Evolutionary conservation across 1,284 basidiomycete species (phyloP).

Genomic region (Fistulina hepatica): DNA sequence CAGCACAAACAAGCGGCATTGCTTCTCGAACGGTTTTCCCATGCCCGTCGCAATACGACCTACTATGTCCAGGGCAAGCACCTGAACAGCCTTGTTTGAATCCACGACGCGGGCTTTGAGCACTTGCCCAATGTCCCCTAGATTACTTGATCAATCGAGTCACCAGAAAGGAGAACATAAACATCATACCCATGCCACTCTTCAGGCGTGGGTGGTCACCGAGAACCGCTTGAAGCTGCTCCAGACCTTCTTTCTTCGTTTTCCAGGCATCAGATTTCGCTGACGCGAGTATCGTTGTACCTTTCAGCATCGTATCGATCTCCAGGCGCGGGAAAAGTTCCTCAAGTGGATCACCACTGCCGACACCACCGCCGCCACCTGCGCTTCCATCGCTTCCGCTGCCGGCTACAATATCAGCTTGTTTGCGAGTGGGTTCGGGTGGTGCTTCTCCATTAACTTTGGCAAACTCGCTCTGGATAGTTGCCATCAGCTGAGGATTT

Average conservation of each 20-base stretch:
- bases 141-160: neutral
- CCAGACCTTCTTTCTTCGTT: constrained; percentile 91
- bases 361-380: constrained; percentile 30
- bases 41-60: constrained; percentile 86
- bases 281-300: constrained; percentile 75
- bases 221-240: constrained; percentile 72
- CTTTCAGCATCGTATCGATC: constrained; percentile 77
- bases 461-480: constrained; percentile 88
- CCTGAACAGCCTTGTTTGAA: constrained; percentile 90
- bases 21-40: constrained; percentile 92
- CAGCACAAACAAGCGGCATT: constrained; percentile 65
- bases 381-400: constrained; percentile 32
- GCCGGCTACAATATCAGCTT: constrained; percentile 54
- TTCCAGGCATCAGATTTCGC: constrained; percentile 95
- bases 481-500: constrained; percentile 88
- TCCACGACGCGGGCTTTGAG: constrained; percentile 86
- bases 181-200: constrained; percentile 68
- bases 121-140: constrained; percentile 84
- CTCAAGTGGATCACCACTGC: constrained; percentile 66
- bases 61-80: constrained; percentile 83
- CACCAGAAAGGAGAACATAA: constrained; percentile 4
- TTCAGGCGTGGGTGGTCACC: constrained; percentile 90
- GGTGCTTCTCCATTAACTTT: constrained; percentile 77
- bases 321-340: constrained; percentile 95
- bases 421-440: constrained; percentile 73